Evolutionary conservation across 2,329 filamentous ascomycete species (phyloP).

Genomic region (Epichloe scottii): DNA sequence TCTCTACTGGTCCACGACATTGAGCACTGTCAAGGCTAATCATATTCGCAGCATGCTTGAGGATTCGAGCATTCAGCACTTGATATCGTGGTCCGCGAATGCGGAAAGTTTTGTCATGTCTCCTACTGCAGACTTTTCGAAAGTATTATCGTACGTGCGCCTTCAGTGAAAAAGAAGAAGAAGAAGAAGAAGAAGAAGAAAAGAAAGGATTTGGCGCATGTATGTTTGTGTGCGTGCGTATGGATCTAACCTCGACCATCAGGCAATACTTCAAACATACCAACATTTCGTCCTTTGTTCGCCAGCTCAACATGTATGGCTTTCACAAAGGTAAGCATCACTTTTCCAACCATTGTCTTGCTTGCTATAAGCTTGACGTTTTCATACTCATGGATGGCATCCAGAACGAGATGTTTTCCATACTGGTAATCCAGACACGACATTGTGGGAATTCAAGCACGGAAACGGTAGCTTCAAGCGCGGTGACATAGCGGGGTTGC

Average conservation of each 20-base stretch:
- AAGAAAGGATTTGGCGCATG: background rate
- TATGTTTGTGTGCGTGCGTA: background rate
- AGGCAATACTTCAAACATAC: slow-evolving; percentile 99
- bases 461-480: slow-evolving; percentile 95
- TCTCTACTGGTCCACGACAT: background rate
- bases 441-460: slow-evolving; percentile 98
- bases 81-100: slow-evolving; percentile 90
- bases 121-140: slow-evolving; percentile 92
- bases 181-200: background rate
- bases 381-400: background rate
- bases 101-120: slow-evolving; percentile 99
- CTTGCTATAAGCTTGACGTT: background rate
- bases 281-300: slow-evolving; percentile 96
- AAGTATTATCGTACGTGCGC: slow-evolving; percentile 77
- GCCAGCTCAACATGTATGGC: slow-evolving; percentile 98
- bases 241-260: slow-evolving; percentile 6
- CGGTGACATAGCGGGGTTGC: slow-evolving; percentile 77
- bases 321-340: slow-evolving; percentile 78
- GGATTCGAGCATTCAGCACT: slow-evolving; percentile 79
- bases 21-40: background rate
- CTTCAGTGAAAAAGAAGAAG: background rate
- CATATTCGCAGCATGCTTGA: slow-evolving; percentile 72
- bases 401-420: slow-evolving; percentile 97
- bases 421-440: slow-evolving; percentile 82
- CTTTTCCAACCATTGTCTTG: background rate